Percentiles rank a stretch among this genome's conserved stretches.
These are phyloP conservation scores for Onygena corvina DNA, from an alignment of 2,329 filamentous ascomycete species.

Conservation along the genomic window DNA sequence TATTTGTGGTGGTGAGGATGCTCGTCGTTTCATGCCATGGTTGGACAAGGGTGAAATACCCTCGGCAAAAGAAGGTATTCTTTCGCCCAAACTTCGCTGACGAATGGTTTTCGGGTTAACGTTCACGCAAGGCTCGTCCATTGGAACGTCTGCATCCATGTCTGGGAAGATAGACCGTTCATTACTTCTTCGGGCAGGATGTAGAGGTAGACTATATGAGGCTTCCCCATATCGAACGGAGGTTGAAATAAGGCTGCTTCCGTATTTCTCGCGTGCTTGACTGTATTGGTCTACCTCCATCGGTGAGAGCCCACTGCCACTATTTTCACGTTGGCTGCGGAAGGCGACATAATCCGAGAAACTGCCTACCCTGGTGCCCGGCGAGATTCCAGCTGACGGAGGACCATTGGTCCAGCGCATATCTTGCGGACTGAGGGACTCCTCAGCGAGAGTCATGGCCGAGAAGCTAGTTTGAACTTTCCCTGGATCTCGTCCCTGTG, in stretches of 20 bases:
- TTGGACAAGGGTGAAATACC: constrained; percentile 26
- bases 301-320: constrained; percentile 27
- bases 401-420: constrained; percentile 30
- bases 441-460: constrained; percentile 14
- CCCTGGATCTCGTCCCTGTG: constrained; percentile 22
- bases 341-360: constrained; percentile 34
- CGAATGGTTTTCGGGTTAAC: constrained; percentile 16
- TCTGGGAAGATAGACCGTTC: constrained; percentile 47
- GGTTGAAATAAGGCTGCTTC: constrained; percentile 14
- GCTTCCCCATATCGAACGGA: constrained; percentile 33
- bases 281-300: constrained; percentile 32
- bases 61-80: constrained; percentile 28
- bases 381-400: constrained; percentile 32
- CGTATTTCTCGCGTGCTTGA: constrained; percentile 22
- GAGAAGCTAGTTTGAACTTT: constrained; percentile 22
- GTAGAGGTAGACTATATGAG: constrained; percentile 37
- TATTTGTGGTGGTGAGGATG: constrained; percentile 48
- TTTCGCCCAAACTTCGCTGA: constrained; percentile 30
- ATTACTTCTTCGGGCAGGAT: constrained; percentile 50
- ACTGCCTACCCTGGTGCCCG: constrained; percentile 27
- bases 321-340: constrained; percentile 35
- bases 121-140: constrained; percentile 27
- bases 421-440: constrained; percentile 14
- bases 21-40: constrained; percentile 51
- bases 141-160: constrained; percentile 32